A percentile compares a stretch with the other conserved stretches of the same genome.
These are phyloP conservation scores for Phytophthora tubulina DNA, from an alignment of 352 stramenopile species.

Conservation along the genomic window DNA sequence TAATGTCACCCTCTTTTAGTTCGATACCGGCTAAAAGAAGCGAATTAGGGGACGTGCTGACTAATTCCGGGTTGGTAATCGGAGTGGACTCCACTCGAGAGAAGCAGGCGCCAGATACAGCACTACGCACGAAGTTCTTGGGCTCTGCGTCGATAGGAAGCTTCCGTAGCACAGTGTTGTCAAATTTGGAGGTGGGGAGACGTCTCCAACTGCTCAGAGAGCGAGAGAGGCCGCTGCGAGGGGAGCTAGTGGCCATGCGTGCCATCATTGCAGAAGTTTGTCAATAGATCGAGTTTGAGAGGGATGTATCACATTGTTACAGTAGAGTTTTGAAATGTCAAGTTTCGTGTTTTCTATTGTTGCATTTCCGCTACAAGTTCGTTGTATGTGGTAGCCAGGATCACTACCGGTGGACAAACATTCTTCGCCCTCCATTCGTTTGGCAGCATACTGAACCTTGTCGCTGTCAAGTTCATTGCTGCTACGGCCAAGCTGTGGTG, in stretches of 20 bases:
- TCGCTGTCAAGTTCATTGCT: no score
- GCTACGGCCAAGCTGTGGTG: no score
- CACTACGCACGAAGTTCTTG: slow-evolving; percentile 60
- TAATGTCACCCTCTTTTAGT: slow-evolving; percentile 18
- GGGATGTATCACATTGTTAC: neutral
- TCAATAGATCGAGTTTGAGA: neutral
- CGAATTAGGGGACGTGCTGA: slow-evolving; percentile 59
- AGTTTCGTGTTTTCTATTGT: no score
- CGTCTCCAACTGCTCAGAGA: slow-evolving; percentile 59
- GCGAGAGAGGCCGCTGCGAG: slow-evolving; percentile 20
- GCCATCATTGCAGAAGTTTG: slow-evolving; percentile 21
- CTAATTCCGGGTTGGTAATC: slow-evolving; percentile 65
- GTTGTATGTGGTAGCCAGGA: no score
- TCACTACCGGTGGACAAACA: no score
- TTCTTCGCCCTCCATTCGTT: no score
- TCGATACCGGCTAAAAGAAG: slow-evolving; percentile 75
- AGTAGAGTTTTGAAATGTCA: neutral
- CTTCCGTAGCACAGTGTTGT: slow-evolving; percentile 73
- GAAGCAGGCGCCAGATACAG: slow-evolving; percentile 68
- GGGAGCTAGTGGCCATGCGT: slow-evolving; percentile 12
- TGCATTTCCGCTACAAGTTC: no score
- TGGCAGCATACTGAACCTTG: no score
- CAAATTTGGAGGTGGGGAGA: slow-evolving; percentile 45
- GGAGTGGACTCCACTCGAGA: slow-evolving; percentile 70
- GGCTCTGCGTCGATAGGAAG: slow-evolving; percentile 68